These are phyloP conservation scores for Pleurotus platypus DNA, from an alignment of 768 basidiomycete species.

Conservation along the genomic window DNA sequence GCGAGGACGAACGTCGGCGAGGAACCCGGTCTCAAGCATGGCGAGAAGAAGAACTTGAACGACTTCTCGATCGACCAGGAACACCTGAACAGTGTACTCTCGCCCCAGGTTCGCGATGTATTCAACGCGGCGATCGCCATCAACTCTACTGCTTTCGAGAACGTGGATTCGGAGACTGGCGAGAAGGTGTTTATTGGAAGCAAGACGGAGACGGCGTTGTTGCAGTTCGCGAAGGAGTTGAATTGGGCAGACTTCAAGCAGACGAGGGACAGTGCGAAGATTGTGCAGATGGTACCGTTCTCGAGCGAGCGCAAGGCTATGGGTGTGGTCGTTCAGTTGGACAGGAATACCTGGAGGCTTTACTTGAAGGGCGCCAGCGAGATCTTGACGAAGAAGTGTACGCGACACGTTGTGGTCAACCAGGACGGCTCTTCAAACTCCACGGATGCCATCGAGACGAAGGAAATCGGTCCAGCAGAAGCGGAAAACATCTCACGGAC, in stretches of 20 bases:
- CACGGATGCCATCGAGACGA: conserved; percentile 43
- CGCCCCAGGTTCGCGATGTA: conserved; percentile 17
- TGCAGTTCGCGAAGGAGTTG: conserved; percentile 63
- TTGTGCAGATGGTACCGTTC: conserved; percentile 77
- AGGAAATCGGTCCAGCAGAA: conserved; percentile 60
- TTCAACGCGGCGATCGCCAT: conserved; percentile 10
- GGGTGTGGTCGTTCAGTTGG: conserved; percentile 76
- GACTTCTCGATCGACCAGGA: conserved; percentile 89
- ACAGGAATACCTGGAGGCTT: conserved; percentile 54
- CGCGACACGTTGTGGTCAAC: conserved; percentile 66
- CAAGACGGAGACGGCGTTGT: conserved; percentile 78
- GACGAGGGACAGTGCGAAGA: conserved; percentile 42
- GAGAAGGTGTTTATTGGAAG: conserved; percentile 59
- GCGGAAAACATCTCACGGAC: conserved; percentile 85
- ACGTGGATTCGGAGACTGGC: conserved; percentile 46
- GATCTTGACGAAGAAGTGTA: conserved; percentile 79
- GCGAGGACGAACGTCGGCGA: conserved; percentile 12
- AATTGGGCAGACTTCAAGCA: conserved; percentile 61
- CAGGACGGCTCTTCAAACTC: conserved; percentile 21
- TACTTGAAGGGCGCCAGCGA: conserved; percentile 95
- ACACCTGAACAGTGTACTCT: conserved; percentile 61
- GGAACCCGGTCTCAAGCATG: conserved; percentile 41
- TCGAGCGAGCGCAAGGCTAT: conserved; percentile 80
- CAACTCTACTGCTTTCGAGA: conserved; percentile 39
- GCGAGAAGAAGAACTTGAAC: conserved; percentile 41